Base-by-base conservation (phyloP, 75 land plant species). In the Pinus taeda region DNA sequence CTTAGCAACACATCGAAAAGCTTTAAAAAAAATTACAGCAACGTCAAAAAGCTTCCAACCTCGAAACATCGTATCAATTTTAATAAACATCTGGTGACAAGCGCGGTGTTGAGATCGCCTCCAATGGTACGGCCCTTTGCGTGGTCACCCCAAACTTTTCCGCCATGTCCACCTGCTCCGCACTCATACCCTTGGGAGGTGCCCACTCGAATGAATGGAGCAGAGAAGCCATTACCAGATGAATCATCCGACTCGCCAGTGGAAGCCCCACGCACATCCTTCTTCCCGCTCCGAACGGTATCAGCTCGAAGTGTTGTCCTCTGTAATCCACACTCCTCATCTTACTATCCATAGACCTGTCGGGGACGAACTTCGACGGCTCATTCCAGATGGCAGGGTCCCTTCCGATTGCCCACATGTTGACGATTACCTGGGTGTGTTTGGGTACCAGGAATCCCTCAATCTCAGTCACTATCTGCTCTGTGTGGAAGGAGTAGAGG, bases 361-460 rank as follows among this genome's bases (percentile, higher is more conserved):
- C 92, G 0, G 92, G 96, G 22, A 57, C 21, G 77, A 93, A 93
- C 61, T 53, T 5, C 74, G 22, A 42, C 3, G 74, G 74, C 6
- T 73, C 59, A 2, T 13, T 73, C 74, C 74, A 93, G 24, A 62
- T 11, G 26, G 65, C 59, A 22, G 92, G 90, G 70, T 93, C 84
- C 60, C 91, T 83, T 20, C 80, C 90, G 1, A 91, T 84, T 42
- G 92, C 91, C 94, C 94, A 93, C 6, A 83, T 85, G 77, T 93
- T 93, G 2, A 91, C 83, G 14, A 89, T 73, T 66, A 93, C 81
- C 15, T 85, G 67, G 36, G 77, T 73, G 67, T 84, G 90, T 29
- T 86, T 80, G 11, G 91, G 96, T 22, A 93, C 78, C 20, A 66
- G 71, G 67, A 86, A 90, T 36, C 86, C 89, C 0, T 49, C 87